phyloP scores from a whole-genome alignment of 371 early-diverging fungal species.

The Mortierella sp. region DNA sequence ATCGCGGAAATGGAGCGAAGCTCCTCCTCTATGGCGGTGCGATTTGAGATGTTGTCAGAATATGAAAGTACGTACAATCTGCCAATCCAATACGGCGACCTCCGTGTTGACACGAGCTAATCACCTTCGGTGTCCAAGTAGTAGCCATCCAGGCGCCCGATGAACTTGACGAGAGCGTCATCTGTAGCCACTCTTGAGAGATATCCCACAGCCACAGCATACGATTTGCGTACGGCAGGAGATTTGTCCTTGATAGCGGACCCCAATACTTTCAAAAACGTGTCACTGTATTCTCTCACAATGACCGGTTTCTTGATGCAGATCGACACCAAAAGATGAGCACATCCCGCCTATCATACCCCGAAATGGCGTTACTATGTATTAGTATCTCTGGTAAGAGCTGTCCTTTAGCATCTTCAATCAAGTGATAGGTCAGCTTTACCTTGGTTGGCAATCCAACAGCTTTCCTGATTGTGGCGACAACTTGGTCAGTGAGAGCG shows the following conservation, averaged over 20 bases:
- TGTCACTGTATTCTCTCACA: conserved; percentile 71
- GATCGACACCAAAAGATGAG: conserved; percentile 83
- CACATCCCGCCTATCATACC: conserved; percentile 91
- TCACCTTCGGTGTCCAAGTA: conserved; percentile 78
- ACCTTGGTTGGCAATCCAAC: conserved; percentile 92
- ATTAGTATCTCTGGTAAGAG: too few species aligned
- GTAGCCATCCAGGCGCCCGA: conserved; percentile 73
- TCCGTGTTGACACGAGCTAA: too few species aligned
- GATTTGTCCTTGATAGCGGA: conserved; percentile 82
- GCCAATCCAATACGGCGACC: too few species aligned
- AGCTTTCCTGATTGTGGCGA: conserved; percentile 80
- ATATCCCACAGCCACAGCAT: conserved; percentile 87
- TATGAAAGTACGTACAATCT: too few species aligned
- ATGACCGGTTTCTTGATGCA: conserved; percentile 72
- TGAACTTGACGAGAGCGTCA: conserved; percentile 69
- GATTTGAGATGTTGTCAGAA: too few species aligned
- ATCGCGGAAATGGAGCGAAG: conserved; percentile 77
- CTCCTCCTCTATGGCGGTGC: conserved; percentile 80
- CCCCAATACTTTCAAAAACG: conserved; percentile 77
- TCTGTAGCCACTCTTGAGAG: conserved; percentile 72
- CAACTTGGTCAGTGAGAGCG: conserved; percentile 73
- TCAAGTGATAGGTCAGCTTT: conserved; percentile 52
- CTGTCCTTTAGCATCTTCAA: too few species aligned
- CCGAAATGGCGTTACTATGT: too few species aligned
- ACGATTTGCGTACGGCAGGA: conserved; percentile 84